Percentiles rank a stretch among this genome's conserved stretches.
phyloP scores from a whole-genome alignment of 768 basidiomycete species.

The Stropharia rugosoannulata region DNA sequence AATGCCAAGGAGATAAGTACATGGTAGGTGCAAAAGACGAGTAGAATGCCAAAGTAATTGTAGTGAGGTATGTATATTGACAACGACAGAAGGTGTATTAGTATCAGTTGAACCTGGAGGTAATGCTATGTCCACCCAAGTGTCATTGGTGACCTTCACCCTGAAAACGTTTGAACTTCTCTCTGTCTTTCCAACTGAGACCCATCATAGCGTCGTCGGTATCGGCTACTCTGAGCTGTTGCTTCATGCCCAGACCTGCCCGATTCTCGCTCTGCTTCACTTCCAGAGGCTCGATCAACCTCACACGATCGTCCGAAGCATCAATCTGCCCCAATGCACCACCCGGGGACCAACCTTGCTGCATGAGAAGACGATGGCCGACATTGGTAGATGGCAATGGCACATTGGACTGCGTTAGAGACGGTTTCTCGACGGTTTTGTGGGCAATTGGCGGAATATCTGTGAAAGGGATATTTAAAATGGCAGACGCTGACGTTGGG shows the following conservation, averaged over 20 bases:
- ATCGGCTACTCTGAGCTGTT: conserved; percentile 8
- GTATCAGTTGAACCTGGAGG: neutral
- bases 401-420: conserved; percentile 25
- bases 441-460: neutral
- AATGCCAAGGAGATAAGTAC: too few species aligned
- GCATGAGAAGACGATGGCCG: conserved; percentile 66
- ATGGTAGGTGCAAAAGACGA: too few species aligned
- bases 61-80: neutral
- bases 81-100: neutral
- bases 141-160: neutral
- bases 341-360: conserved; percentile 79
- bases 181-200: conserved; percentile 18
- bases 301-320: conserved; percentile 32
- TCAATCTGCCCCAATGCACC: conserved; percentile 42
- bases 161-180: conserved; percentile 18
- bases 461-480: neutral
- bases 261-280: conserved; percentile 41
- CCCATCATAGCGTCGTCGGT: neutral
- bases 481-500: conserved; percentile 12
- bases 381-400: conserved; percentile 60
- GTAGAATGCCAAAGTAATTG: too few species aligned
- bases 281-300: conserved; percentile 59
- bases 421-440: conserved; percentile 30
- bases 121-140: too few species aligned
- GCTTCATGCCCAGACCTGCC: conserved; percentile 55